Evolutionary conservation across 768 basidiomycete species (phyloP), one percentile per base, ranked within the genome.

Genomic region (Tephrocybe sp.): DNA sequence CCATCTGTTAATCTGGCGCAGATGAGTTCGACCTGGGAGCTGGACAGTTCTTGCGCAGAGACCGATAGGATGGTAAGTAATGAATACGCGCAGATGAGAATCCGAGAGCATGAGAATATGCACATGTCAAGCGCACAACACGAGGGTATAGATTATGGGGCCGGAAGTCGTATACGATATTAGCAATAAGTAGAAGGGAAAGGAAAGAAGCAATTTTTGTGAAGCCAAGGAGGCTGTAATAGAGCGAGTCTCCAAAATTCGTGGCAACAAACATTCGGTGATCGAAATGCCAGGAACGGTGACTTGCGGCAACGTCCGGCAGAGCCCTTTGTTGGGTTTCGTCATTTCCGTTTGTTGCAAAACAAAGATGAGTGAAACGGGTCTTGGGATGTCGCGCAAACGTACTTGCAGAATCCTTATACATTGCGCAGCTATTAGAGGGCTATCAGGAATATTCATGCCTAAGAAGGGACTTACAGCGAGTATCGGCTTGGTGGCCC

Each of bases 1-100:
- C 68, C 60, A 30, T 73, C 69, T 7, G 67, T 72, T 14, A 78
- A 55, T 2, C 73, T 64, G 3, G 61, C 57, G 41, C 68, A 70
- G 21, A 78, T 62, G 7, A 65, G 55, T 12, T 57, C 58, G 28
- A 76, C 50, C 38, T 71, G 69, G 8, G 59, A 59, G 36, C 68
- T 61, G 4, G 70, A 69, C 23, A 74, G 61, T 30, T 66, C 62
- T 46, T 71, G 71, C 0, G 65, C 64, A 11, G 21, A 51, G 26
- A 45, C 53, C 5, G 20, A 18, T 38, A 28, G 54, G 61, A 38
- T 37, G 26, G 38, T 30, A 18, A 26, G 38, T 42, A 23, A 12
- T 45, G 50, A 34, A 18, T 51, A 38, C 28, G 50, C 34, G 28
- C 34, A 47, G n/a, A 28, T 3, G 11, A 48, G 18, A 20, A 48